Evolutionary conservation across 2,329 filamentous ascomycete species (phyloP).

Genomic region (Talaromyces sp.): DNA sequence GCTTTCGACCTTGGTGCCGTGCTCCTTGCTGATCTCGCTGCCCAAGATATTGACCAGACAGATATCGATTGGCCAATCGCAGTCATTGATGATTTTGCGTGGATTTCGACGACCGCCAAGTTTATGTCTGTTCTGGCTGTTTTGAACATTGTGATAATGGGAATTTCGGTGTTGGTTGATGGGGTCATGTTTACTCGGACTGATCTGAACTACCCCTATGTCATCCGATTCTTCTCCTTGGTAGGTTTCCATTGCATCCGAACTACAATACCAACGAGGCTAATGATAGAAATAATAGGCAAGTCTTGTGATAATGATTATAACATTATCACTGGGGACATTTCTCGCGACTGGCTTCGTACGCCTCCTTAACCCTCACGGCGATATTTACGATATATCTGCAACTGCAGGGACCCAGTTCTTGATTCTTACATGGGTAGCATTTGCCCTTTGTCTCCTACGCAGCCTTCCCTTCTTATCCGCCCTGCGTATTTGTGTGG

Average conservation of each 20-base stretch:
- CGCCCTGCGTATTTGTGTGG: background rate
- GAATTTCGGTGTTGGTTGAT: background rate
- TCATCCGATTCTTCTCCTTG: background rate
- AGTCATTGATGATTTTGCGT: conserved; percentile 2
- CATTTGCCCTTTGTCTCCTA: background rate
- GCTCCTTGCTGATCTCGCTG: background rate
- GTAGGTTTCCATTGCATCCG: background rate
- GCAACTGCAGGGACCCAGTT: background rate
- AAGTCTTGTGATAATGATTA: conserved; percentile 2
- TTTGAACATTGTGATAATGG: conserved; percentile 3
- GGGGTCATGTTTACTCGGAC: background rate
- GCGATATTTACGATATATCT: conserved; percentile 1
- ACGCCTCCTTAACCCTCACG: conserved; percentile 1
- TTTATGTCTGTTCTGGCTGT: background rate
- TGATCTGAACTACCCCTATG: background rate
- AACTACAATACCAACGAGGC: rapidly evolving
- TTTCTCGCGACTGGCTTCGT: background rate
- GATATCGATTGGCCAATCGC: conserved; percentile 4
- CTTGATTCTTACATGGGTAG: conserved; percentile 3
- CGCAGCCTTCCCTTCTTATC: conserved; percentile 1
- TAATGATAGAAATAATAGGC: background rate
- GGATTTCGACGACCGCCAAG: conserved; percentile 1
- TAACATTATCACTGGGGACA: background rate
- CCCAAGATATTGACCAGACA: background rate
- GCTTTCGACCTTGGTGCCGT: background rate